Base-by-base conservation (phyloP, 2,329 filamentous ascomycete species). In the Cladophialophora psammophila region DNA sequence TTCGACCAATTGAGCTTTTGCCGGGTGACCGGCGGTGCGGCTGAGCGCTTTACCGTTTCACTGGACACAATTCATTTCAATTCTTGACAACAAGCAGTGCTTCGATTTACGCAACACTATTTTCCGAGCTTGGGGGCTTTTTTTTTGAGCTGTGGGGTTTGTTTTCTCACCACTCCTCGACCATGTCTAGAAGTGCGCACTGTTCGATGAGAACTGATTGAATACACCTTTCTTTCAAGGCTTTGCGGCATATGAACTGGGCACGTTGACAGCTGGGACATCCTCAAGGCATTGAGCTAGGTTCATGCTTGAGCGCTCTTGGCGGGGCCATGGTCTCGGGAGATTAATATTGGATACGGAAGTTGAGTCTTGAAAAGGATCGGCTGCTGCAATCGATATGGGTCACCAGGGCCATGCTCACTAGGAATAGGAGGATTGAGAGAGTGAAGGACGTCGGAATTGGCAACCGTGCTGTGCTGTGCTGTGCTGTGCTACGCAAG, bases 31-130 rank as follows among this genome's bases (percentile, higher is more conserved):
- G 45, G 45, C n/a, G 42, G 42, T 48, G 42, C 45, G 26, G 40
- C 20, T 20, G 20, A 50, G 45, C 20, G 45, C 45, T 50, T 50
- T 50, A 12, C 45, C 8, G 45, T 20, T 31, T 50, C 18, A 10
- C 45, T 50, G 45, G 45, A 5, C 18, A 26, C 18, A 50, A 31
- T 50, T 50, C 45, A 50, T 50, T 50, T 12, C 45, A 26, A 26
- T 61, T 61, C 48, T 54, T 61, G 48, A 61, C 59, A 61, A 45
- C 59, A 61, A 61, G 59, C 59, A 45, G 48, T 42, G 45, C 48
- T 54, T 50, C 45, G 10, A 50, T 50, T 50, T 50, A 50, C 18
- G n/a, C 53, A 35, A 55, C 34, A 34, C 31, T 52, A 34, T 32
- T 53, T 61, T 53, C 31, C 20, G n/a, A 26, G 20, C 45, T 42